These are phyloP conservation scores for Aspergillus jensenii DNA, from an alignment of 2,329 filamentous ascomycete species.

Conservation along the genomic window DNA sequence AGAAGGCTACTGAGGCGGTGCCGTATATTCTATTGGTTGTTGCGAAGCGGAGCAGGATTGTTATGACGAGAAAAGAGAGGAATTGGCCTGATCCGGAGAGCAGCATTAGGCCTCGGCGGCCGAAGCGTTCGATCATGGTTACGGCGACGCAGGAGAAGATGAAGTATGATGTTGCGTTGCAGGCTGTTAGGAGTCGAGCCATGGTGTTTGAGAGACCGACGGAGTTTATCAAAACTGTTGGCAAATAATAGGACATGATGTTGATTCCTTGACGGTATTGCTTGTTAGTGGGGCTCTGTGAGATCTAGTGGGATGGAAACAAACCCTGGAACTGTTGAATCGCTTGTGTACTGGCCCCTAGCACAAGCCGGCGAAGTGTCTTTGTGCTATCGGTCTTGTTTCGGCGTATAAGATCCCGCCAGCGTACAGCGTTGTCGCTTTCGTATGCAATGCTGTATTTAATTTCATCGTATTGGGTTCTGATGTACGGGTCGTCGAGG, in stretches of 20 bases:
- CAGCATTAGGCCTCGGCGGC: slow-evolving; percentile 59
- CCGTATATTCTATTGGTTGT: slow-evolving; percentile 1
- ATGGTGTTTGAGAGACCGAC: slow-evolving; percentile 55
- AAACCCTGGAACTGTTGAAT: slow-evolving; percentile 48
- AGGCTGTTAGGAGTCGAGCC: slow-evolving; percentile 56
- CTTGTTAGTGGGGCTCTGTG: not conserved
- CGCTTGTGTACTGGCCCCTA: slow-evolving; percentile 55
- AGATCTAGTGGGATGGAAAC: not conserved
- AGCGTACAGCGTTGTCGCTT: slow-evolving; percentile 50
- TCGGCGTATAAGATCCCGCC: slow-evolving; percentile 47
- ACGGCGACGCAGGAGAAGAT: slow-evolving; percentile 50
- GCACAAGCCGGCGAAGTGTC: slow-evolving; percentile 51
- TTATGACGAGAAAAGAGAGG: slow-evolving; percentile 54
- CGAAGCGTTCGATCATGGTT: slow-evolving; percentile 51
- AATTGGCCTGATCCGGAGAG: slow-evolving; percentile 52
- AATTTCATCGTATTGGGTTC: slow-evolving; percentile 48
- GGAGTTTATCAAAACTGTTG: slow-evolving; percentile 59
- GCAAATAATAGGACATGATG: slow-evolving; percentile 51
- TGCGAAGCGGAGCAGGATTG: slow-evolving; percentile 48
- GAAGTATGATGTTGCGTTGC: slow-evolving; percentile 53
- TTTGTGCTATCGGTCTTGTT: slow-evolving; percentile 44
- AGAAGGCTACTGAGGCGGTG: slow-evolving; percentile 48
- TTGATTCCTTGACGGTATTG: slow-evolving; percentile 32
- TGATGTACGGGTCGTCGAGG: slow-evolving; percentile 46
- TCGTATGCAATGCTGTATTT: slow-evolving; percentile 51